Conservation (phyloP, 139 green algal genomes). For the Closterium sp. region DNA sequence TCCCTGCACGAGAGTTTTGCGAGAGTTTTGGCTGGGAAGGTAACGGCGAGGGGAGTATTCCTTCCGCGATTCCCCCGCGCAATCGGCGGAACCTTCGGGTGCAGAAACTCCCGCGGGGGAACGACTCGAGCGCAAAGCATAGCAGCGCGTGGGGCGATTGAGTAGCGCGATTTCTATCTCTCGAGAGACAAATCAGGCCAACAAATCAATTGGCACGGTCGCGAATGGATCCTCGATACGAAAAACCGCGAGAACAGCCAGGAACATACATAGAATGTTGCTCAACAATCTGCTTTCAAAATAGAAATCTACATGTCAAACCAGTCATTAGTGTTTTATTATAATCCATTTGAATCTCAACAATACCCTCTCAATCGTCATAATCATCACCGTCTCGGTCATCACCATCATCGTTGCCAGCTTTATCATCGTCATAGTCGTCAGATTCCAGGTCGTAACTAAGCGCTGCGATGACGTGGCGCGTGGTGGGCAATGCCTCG, state of each 20-base stretch:
- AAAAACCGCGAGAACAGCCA: background rate
- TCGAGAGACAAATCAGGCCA: too few species aligned
- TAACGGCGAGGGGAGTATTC: background rate
- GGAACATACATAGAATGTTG: too few species aligned
- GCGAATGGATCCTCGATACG: too few species aligned
- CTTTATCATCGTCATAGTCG: background rate
- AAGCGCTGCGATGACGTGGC: background rate
- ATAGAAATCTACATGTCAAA: too few species aligned
- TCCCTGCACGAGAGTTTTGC: background rate
- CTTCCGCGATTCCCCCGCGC: background rate
- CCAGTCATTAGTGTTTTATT: background rate
- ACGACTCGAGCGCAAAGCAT: background rate
- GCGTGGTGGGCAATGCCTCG: background rate
- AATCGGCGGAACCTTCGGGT: background rate
- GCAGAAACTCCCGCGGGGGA: background rate
- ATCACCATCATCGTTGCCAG: background rate
- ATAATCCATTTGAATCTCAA: background rate
- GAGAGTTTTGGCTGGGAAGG: too few species aligned
- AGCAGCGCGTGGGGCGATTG: too few species aligned
- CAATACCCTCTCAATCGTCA: background rate
- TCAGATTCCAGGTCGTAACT: background rate
- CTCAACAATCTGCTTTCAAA: too few species aligned
- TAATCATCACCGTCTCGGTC: background rate
- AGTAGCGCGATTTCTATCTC: too few species aligned
- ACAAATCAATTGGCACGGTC: too few species aligned